A percentile compares a stretch with the other conserved stretches of the same genome.
Evolutionary conservation across 192 early-diverging fungal species (phyloP).

Genomic region (Backusella sp.): DNA sequence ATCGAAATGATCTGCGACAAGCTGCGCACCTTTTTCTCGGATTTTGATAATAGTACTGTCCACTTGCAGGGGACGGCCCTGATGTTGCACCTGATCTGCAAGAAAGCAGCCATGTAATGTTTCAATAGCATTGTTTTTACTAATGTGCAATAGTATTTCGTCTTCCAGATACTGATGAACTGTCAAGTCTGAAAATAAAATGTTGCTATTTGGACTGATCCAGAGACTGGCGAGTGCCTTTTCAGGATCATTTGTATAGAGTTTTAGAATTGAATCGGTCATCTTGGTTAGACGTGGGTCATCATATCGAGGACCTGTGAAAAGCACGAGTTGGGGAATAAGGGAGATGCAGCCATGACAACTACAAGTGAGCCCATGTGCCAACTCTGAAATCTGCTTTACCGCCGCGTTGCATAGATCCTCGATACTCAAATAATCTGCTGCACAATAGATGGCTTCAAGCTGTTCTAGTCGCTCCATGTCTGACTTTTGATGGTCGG

Average conservation of each 20-base stretch:
- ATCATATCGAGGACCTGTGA: conserved; percentile 1
- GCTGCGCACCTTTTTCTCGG: conserved; percentile 9
- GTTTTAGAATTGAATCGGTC: neutral
- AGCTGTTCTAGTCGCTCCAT: neutral
- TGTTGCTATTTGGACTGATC: conserved; percentile 3
- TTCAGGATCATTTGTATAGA: conserved; percentile 33
- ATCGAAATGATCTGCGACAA: conserved; percentile 26
- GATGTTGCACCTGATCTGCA: conserved; percentile 13
- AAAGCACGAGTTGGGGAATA: conserved; percentile 13
- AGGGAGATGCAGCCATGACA: conserved; percentile 11
- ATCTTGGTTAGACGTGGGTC: conserved; percentile 1
- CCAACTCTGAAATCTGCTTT: conserved; percentile 6
- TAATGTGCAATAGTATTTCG: neutral
- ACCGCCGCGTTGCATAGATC: conserved; percentile 9
- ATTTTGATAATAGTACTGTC: conserved; percentile 10
- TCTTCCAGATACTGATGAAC: conserved; percentile 13
- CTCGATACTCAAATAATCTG: conserved; percentile 29
- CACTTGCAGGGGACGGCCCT: conserved; percentile 10
- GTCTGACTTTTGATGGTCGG: neutral
- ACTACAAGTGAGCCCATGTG: conserved; percentile 19
- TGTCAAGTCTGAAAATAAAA: neutral
- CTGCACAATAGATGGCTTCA: conserved; percentile 16
- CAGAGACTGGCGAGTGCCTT: conserved; percentile 23
- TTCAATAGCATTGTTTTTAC: conserved; percentile 27
- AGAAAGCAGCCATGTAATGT: conserved; percentile 30